Evolutionary conservation across 371 early-diverging fungal genomes (phyloP).

Genomic region (Mucor circinelloides): DNA sequence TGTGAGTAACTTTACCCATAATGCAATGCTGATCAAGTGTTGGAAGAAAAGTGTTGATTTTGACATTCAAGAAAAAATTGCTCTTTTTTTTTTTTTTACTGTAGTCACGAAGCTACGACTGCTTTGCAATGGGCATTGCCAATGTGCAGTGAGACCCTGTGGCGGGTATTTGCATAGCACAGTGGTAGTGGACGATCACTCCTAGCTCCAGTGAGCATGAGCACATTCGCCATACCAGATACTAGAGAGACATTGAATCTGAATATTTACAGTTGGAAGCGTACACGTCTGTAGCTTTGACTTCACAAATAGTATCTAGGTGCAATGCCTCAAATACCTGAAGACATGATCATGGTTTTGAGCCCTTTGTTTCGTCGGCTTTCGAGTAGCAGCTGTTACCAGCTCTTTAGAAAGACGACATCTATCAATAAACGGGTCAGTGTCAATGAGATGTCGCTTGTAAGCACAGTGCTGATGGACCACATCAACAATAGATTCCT

Average conservation of each 20-base stretch:
- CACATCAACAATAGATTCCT: no score
- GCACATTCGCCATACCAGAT: no score
- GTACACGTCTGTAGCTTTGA: no score
- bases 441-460: neutral
- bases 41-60: neutral
- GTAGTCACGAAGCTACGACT: slow-evolving; percentile 1
- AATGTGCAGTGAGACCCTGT: neutral
- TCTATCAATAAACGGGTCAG: no score
- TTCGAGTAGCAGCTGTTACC: neutral
- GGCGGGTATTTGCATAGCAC: neutral
- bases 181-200: neutral
- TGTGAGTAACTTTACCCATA: slow-evolving; percentile 38
- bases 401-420: no score
- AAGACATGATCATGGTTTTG: neutral
- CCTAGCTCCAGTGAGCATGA: neutral
- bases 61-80: neutral
- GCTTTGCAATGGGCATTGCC: neutral
- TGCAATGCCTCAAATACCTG: neutral
- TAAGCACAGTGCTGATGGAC: no score
- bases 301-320: neutral
- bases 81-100: slow-evolving; percentile 8
- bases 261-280: no score
- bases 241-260: no score
- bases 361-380: neutral
- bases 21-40: neutral